A percentile compares a stretch with the other conserved stretches of the same genome.
phyloP scores from a whole-genome alignment of 768 basidiomycete genomes.

The Boletus edulis region DNA sequence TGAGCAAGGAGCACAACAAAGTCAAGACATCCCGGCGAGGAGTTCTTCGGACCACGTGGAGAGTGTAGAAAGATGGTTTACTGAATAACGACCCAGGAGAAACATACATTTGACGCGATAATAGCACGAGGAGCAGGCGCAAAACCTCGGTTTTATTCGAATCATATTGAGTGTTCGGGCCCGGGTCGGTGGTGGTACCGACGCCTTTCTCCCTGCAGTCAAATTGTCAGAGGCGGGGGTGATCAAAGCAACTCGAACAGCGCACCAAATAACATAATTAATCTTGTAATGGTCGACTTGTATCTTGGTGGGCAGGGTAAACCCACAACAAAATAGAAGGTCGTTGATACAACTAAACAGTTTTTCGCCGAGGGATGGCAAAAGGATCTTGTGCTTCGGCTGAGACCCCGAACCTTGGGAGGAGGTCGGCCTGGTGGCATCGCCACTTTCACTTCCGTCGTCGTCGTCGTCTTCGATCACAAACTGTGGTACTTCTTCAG shows the following conservation, averaged over 20 bases:
- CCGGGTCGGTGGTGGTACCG: conserved; percentile 79
- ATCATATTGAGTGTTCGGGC: conserved; percentile 62
- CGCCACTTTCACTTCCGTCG: conserved; percentile 37
- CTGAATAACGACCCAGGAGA: conserved; percentile 67
- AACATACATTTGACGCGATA: conserved; percentile 89
- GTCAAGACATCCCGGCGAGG: conserved; percentile 85
- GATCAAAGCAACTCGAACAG: conserved; percentile 8
- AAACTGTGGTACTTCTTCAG: conserved; percentile 57
- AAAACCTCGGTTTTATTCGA: conserved; percentile 86
- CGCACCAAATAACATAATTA: conserved; percentile 86
- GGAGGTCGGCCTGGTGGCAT: conserved; percentile 25
- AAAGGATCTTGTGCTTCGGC: conserved; percentile 42
- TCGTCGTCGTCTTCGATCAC: conserved; percentile 87
- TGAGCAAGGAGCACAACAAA: conserved; percentile 88
- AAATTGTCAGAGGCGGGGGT: conserved; percentile 1
- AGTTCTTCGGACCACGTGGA: conserved; percentile 74
- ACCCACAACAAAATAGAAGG: conserved; percentile 90
- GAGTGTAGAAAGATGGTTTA: conserved; percentile 72
- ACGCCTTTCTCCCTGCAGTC: conserved; percentile 86
- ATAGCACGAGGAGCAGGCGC: conserved; percentile 80
- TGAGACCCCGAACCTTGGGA: conserved; percentile 16
- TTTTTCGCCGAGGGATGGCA: conserved; percentile 79
- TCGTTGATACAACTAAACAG: conserved; percentile 81
- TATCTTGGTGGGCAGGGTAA: conserved; percentile 78
- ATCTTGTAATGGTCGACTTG: conserved; percentile 81